Conservation (phyloP, 176 grass and related monocot genomes). For the Tillandsia leiboldiana region DNA sequence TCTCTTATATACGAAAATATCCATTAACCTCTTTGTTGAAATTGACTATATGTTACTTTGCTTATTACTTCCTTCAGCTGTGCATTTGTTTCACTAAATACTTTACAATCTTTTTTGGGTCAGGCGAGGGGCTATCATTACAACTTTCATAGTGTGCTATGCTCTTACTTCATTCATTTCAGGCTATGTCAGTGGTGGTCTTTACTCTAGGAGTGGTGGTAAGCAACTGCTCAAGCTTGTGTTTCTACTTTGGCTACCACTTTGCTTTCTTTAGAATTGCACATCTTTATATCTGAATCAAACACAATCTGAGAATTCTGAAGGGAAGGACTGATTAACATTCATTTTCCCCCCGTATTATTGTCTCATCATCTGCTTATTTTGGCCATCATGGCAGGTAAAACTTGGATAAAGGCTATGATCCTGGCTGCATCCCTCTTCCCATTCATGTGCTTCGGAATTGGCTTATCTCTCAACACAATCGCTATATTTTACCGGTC, state of each 20-base stretch:
- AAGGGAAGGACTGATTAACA: too few relatives aligned
- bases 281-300: too few relatives aligned
- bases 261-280: neutral
- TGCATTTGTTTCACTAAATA: neutral
- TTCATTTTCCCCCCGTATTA: neutral
- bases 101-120: neutral
- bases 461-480: conserved; percentile 83
- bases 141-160: conserved; percentile 98
- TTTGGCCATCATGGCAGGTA: conserved; percentile 51
- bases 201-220: conserved; percentile 98
- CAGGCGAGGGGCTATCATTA: conserved; percentile 91
- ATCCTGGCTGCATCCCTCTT: conserved; percentile 86
- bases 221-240: conserved; percentile 22
- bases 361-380: conserved; percentile 17
- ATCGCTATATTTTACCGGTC: conserved; percentile 97
- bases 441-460: conserved; percentile 89
- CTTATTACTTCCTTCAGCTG: too few relatives aligned
- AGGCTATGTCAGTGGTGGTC: conserved; percentile 95
- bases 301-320: too few relatives aligned
- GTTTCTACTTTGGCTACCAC: conserved; percentile 1
- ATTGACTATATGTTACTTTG: too few relatives aligned
- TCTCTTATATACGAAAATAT: too few relatives aligned
- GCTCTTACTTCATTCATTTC: conserved; percentile 98
- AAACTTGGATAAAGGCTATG: conserved; percentile 98
- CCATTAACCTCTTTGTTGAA: too few relatives aligned